Conservation (phyloP, 768 basidiomycete species). For the Lenzites betulinus region DNA sequence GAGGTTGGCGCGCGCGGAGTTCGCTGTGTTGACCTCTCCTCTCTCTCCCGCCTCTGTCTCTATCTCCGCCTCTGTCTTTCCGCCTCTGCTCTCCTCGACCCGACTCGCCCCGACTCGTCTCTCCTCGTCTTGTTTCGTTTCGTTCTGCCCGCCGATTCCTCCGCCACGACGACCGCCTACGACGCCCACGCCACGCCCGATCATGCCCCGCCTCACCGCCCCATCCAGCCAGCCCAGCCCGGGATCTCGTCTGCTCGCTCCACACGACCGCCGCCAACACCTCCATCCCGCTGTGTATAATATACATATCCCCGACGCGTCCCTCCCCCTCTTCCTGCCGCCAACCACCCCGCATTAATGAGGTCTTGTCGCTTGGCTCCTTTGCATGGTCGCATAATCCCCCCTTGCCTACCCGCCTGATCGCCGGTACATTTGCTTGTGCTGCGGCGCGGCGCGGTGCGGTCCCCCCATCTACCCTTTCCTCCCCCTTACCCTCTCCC, state of each 20-base stretch:
- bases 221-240: background rate
- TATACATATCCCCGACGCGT: background rate
- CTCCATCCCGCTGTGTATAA: constrained; percentile 4
- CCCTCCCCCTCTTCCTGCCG: background rate
- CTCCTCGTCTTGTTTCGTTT: no score
- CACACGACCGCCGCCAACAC: no score
- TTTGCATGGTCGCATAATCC: constrained; percentile 18
- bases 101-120: background rate
- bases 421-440: no score
- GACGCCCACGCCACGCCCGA: background rate
- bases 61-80: background rate
- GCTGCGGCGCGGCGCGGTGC: no score
- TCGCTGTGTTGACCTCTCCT: background rate
- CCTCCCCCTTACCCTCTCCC: background rate
- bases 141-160: no score
- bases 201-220: background rate
- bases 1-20: constrained; percentile 8
- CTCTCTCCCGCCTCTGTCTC: background rate
- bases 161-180: background rate
- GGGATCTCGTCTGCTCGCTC: background rate
- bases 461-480: background rate
- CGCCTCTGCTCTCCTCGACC: no score
- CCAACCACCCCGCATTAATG: background rate
- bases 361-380: constrained; percentile 16
- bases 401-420: no score